Conservation (phyloP, 768 basidiomycete genomes). For the Kondoa malvinella region DNA sequence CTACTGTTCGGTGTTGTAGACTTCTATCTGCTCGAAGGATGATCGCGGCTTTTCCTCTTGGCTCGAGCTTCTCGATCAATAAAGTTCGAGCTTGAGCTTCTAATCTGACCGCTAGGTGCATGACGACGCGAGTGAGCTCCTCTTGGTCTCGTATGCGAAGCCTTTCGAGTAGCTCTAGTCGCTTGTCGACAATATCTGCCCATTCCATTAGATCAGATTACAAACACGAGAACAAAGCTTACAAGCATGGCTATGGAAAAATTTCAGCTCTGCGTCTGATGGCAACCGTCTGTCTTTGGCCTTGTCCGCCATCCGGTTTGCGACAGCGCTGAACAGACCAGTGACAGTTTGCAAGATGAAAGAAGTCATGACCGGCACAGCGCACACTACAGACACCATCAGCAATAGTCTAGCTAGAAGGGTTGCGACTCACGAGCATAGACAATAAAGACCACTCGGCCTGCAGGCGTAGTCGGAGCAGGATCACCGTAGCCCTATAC, state of each 20-base stretch:
- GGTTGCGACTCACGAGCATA: constrained; percentile 9
- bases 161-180: neutral
- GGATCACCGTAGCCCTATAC: constrained; percentile 11
- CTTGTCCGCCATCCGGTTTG: neutral
- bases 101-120: neutral
- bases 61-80: neutral
- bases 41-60: neutral
- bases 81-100: neutral
- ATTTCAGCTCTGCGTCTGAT: neutral
- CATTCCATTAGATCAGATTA: neutral
- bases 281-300: neutral
- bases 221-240: neutral
- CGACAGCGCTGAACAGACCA: neutral
- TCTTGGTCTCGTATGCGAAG: neutral
- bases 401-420: too few relatives aligned
- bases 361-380: neutral
- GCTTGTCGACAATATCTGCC: neutral
- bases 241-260: neutral
- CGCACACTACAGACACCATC: neutral
- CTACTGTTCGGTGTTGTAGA: neutral
- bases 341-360: neutral
- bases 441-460: constrained; percentile 11
- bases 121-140: neutral
- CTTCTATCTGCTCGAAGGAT: neutral
- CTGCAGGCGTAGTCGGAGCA: constrained; percentile 7